Base-by-base conservation (phyloP, 2,329 filamentous ascomycete species). In the Exophiala phaeomuriformis region DNA sequence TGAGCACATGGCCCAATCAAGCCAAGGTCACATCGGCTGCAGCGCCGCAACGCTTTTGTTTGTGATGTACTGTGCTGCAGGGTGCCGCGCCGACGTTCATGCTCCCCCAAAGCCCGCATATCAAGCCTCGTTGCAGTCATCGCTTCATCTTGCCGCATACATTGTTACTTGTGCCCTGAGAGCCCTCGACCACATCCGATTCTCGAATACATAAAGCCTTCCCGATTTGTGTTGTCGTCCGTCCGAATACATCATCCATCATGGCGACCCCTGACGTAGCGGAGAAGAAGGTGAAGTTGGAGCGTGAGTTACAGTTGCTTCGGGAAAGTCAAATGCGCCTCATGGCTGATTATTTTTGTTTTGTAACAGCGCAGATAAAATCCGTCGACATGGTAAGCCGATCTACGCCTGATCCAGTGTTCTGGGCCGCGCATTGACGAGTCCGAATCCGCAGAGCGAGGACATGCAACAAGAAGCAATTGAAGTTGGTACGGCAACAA, bases 381-480 rank as follows among this genome's bases (percentile, higher is more conserved):
- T 95, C 90, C 64, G 91, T 89, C 55, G 93, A 98, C 70, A 98
- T 98, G 93, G 93, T 97, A 50, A 47, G 43, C 50, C 33, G 29
- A 52, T 29, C 45, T 52, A 52, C 30, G 49, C 42, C 37, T 49
- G 55, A 53, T 10, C 29, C 31, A 41, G 53, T 53, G n/a, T 29
- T 30, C 42, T 53, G 46, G 5, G 8, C 29, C 30, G 19, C 49
- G 58, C 51, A 52, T 63, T 61, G 49, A 57, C 40, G 62, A 58
- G 51, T 19, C 19, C 19, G 19, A 19, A n/a, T 46, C 35, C 47
- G 64, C 68, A 97, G 93, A 91, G 85, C 66, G 91, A 97, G 55
- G 90, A 96, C 66, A 95, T 98, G 93, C 90, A 96, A 68, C 82
- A 88, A 66, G 91, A 97, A 73, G 88, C 85, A 44, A 88, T 98